Conservation (phyloP, 2,329 filamentous ascomycete genomes). For the Paraphaeosphaeria sporulosa region DNA sequence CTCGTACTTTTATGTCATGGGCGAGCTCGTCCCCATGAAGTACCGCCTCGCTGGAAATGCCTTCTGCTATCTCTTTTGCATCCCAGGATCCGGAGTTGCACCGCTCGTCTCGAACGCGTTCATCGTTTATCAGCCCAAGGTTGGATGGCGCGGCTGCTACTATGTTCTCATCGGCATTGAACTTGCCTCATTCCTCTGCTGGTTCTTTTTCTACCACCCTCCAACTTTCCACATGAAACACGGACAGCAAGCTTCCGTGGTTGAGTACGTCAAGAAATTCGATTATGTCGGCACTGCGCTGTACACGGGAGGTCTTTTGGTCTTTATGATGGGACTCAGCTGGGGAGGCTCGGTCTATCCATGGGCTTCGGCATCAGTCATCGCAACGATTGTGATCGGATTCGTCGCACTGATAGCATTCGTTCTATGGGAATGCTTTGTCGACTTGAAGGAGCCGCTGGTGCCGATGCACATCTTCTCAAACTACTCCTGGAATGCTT, state of each 20-base stretch:
- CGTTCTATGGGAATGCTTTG: slow-evolving; percentile 58
- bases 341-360: slow-evolving; percentile 61
- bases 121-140: slow-evolving; percentile 18
- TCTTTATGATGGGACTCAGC: slow-evolving; percentile 28
- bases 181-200: slow-evolving; percentile 17
- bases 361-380: slow-evolving; percentile 60
- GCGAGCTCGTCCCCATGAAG: slow-evolving; percentile 29
- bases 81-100: slow-evolving; percentile 22
- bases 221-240: slow-evolving; percentile 24
- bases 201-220: slow-evolving; percentile 22
- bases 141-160: slow-evolving; percentile 23
- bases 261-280: slow-evolving; percentile 20
- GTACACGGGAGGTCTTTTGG: slow-evolving; percentile 19
- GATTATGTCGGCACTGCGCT: slow-evolving; percentile 20
- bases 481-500: slow-evolving; percentile 43
- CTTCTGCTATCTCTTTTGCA: slow-evolving; percentile 20
- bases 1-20: slow-evolving; percentile 26
- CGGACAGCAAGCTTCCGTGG: slow-evolving; percentile 11
- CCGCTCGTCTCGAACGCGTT: slow-evolving; percentile 18
- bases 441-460: slow-evolving; percentile 41
- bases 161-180: slow-evolving; percentile 22
- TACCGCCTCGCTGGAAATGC: slow-evolving; percentile 23
- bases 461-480: slow-evolving; percentile 49
- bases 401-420: slow-evolving; percentile 57
- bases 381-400: slow-evolving; percentile 60